Conservation (phyloP, 129 eudicot genomes). For the Chrysanthemum makinoi region DNA sequence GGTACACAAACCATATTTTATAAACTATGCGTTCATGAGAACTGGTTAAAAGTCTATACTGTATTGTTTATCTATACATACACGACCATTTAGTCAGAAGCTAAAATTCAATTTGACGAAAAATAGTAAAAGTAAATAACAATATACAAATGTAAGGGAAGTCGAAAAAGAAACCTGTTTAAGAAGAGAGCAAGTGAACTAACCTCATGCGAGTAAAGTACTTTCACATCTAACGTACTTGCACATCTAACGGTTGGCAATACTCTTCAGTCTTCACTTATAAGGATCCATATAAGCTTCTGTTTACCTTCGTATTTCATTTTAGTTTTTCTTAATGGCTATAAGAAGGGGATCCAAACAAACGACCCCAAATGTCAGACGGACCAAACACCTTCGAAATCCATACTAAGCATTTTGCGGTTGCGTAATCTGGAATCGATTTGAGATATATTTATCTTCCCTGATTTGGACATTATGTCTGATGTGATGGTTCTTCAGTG, state of each 20-base stretch:
- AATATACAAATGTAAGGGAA: neutral
- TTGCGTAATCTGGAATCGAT: neutral
- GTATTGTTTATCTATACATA: too few species aligned
- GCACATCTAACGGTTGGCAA: neutral
- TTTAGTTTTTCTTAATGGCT: too few species aligned
- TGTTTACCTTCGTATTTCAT: neutral
- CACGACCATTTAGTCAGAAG: neutral
- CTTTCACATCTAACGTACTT: neutral
- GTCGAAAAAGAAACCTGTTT: neutral
- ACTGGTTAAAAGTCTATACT: too few species aligned
- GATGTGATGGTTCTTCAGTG: conserved; percentile 14
- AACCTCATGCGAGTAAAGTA: conserved; percentile 5
- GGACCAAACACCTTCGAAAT: neutral
- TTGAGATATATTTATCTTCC: neutral
- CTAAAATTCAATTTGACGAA: neutral
- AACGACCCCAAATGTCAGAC: neutral
- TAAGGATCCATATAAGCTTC: neutral
- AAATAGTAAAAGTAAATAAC: conserved; percentile 2
- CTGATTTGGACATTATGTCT: neutral
- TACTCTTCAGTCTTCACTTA: neutral
- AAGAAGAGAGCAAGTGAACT: conserved; percentile 5
- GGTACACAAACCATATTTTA: neutral
- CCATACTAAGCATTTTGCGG: conserved; percentile 1
- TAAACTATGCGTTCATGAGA: too few species aligned
- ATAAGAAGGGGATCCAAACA: neutral